Percentiles rank a stretch among this genome's conserved stretches.
These are phyloP conservation scores for Carex pumila DNA, from an alignment of 176 grass and related monocot species.

Conservation along the genomic window DNA sequence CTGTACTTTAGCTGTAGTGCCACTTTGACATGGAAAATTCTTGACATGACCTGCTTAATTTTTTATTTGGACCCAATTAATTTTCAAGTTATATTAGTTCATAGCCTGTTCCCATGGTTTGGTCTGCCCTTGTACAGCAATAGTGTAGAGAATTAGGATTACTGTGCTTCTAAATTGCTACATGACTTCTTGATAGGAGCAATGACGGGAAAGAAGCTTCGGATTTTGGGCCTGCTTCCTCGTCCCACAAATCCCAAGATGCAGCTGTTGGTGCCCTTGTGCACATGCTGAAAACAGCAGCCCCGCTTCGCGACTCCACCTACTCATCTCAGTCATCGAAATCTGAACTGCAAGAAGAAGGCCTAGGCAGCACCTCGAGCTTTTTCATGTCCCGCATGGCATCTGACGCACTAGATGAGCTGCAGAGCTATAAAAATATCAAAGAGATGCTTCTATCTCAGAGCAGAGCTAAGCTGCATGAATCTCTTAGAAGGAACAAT, in stretches of 20 bases:
- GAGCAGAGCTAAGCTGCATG: slow-evolving; percentile 32
- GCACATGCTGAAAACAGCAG: slow-evolving; percentile 50
- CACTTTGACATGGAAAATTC: neutral
- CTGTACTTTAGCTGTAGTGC: neutral
- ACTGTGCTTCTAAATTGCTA: neutral
- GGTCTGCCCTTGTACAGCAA: neutral
- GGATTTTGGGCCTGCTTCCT: slow-evolving; percentile 37
- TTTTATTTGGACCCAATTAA: neutral
- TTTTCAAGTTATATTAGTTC: neutral
- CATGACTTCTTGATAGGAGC: slow-evolving; percentile 35
- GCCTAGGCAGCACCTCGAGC: slow-evolving; percentile 24
- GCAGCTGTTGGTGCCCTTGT: slow-evolving; percentile 74
- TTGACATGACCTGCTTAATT: neutral
- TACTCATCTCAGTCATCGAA: slow-evolving; percentile 41
- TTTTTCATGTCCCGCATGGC: slow-evolving; percentile 43
- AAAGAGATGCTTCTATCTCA: slow-evolving; percentile 50
- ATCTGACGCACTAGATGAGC: slow-evolving; percentile 65
- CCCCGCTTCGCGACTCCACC: slow-evolving; percentile 49
- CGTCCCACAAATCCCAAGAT: slow-evolving; percentile 75
- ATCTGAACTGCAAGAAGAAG: slow-evolving; percentile 31
- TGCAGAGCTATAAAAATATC: slow-evolving; percentile 57
- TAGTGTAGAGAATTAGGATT: neutral
- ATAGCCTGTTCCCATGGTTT: neutral
- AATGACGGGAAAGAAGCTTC: slow-evolving; percentile 52
- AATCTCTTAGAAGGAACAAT: neutral